Base-by-base conservation (phyloP, 1,139 yeast species). In the Kodamaea sp. region DNA sequence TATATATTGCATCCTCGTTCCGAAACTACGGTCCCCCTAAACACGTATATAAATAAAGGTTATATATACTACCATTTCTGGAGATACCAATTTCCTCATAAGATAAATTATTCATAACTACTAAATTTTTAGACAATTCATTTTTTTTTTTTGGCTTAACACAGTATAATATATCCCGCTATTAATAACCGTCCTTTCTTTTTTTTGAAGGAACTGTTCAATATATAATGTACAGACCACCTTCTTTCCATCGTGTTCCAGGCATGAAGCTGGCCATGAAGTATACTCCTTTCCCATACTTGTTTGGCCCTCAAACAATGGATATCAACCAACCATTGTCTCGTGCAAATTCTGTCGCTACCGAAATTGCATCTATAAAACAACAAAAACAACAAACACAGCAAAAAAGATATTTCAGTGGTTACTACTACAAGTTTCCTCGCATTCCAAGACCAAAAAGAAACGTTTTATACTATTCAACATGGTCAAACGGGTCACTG, bases 371-470 rank as follows among this genome's bases (percentile, higher is more conserved):
- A 7, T 36, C 34, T 20, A 54, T 47, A 31, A 44, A 35, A 23
- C 50, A 45, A 33, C 45, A 38, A 26, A 41, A 41, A 20, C 41
- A 43, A 31, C 53, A 45, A 32, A 40, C 43, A 31, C 52, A 49
- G 34, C 60, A 55, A 36, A 50, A 45, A 34, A 55, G 63, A 30
- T 44, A 50, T 37, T 50, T 55, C 32, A 43, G 55, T 37, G 53
- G 55, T 26, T 64, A 58, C 45, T 69, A 67, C 45, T 74, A 75
- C 48, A 70, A 65, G 22, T 78, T 81, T 50, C 84, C 86, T 2
- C 67, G 69, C 44, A 77, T 81, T 38, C 85, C 87, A 2, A 66
- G 85, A 45, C 85, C 87, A 6, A 79, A 78, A 57, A 60, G 85
- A 44, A 77, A 73, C 42, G 73, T 74, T 4, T 64, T 78, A 37